phyloP scores from a whole-genome alignment of 768 basidiomycete species.

The Tremella yokohamensis region DNA sequence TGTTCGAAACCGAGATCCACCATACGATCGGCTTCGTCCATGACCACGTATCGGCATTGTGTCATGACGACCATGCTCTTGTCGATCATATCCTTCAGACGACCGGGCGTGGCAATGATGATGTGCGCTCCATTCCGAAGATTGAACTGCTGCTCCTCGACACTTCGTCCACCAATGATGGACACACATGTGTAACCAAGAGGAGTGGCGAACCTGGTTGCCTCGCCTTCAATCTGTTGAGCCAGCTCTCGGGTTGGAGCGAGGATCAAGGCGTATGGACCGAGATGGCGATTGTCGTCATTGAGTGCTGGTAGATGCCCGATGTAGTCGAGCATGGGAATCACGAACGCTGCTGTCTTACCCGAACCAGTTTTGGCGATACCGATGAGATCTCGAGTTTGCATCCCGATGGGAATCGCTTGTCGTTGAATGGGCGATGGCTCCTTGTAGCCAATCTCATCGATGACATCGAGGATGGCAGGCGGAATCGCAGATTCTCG shows the following conservation, averaged over 20 bases:
- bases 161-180: slow-evolving; percentile 92
- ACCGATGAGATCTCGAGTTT: slow-evolving; percentile 94
- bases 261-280: slow-evolving; percentile 87
- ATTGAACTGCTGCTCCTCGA: slow-evolving; percentile 97
- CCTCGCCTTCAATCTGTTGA: slow-evolving; percentile 92
- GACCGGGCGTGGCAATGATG: slow-evolving; percentile 96
- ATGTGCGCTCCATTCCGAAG: slow-evolving; percentile 98
- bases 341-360: slow-evolving; percentile 97
- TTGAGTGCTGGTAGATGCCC: slow-evolving; percentile 75
- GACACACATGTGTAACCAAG: slow-evolving; percentile 92
- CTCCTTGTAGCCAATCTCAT: slow-evolving; percentile 90
- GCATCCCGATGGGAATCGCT: slow-evolving; percentile 97
- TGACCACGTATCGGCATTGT: slow-evolving; percentile 96
- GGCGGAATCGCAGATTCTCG: slow-evolving; percentile 77
- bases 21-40: slow-evolving; percentile 99
- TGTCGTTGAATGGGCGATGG: slow-evolving; percentile 96
- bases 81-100: slow-evolving; percentile 95
- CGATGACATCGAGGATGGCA: slow-evolving; percentile 75
- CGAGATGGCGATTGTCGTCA: slow-evolving; percentile 89
- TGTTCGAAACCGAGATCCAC: slow-evolving; percentile 95
- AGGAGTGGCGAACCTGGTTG: slow-evolving; percentile 83
- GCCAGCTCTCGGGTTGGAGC: slow-evolving; percentile 98
- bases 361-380: slow-evolving; percentile 99
- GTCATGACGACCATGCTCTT: slow-evolving; percentile 90
- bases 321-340: slow-evolving; percentile 96